Base-by-base conservation (phyloP, 176 grass and related monocot species). In the Paspalum vaginatum region DNA sequence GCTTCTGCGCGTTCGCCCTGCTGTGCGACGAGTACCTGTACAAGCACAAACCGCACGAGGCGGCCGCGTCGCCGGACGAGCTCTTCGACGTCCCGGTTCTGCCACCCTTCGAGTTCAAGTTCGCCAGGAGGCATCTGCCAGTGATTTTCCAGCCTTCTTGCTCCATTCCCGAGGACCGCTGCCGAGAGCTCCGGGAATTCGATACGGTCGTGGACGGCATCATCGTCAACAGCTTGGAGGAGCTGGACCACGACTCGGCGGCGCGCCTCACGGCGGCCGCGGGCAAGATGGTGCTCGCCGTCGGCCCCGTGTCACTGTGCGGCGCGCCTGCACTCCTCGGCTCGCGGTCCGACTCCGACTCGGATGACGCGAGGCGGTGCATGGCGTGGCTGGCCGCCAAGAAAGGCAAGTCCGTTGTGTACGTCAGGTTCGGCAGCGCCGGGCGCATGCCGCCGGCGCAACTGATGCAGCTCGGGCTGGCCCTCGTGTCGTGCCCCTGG, bases 371-470 rank as follows among this genome's bases (percentile, higher is more conserved):
- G 3, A 44, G n/a, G 39, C 43, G 27, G 45, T 94, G 83, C 79
- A 70, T 87, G 65, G 47, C 58, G 22, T 94, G 92, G 92, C 81
- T 94, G 15, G 72, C 87, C 65, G 63, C 77, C 42, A 87, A 81
- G 81, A 79, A 85, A 15, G 66, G 11, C 3, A 61, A 42, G 9
- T 91, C 92, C 2, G 92, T 91, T 58, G 15, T 91, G 0, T 94
- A 91, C 57, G 86, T 91, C 49, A 87, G 88, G 61, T 94, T 94
- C 45, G 91, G 86, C 63, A 94, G 92, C 65, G 58, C 64, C 4
- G 88, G 74, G 21, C 70, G n/a, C 26, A 84, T 94, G 61, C 4
- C 76, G 2, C 69, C 82, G 0, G 56, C 43, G 78, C 92, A 89
- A 56, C 42, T 91, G 45, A 81, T 50, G 72, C 69, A 91, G 69